A percentile compares a stretch with the other conserved stretches of the same genome.
phyloP scores from a whole-genome alignment of 345 rosid species.

The Euphorbia pulcherrima region DNA sequence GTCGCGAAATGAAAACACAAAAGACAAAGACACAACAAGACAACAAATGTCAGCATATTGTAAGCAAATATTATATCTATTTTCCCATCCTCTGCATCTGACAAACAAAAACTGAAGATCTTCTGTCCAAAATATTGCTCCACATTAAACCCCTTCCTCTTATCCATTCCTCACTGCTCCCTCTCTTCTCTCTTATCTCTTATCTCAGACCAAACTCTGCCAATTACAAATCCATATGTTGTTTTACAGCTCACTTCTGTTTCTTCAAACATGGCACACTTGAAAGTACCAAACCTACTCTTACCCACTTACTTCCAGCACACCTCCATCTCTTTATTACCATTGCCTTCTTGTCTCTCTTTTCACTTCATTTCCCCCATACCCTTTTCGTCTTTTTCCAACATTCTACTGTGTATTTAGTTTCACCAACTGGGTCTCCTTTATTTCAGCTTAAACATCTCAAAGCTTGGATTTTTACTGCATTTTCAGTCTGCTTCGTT shows the following conservation, averaged over 20 bases:
- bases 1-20: slow-evolving; percentile 5
- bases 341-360: slow-evolving; percentile 49
- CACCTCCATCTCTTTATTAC: slow-evolving; percentile 35
- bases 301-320: slow-evolving; percentile 59
- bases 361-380: slow-evolving; percentile 40
- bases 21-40: slow-evolving; percentile 17
- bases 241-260: slow-evolving; percentile 48
- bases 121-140: slow-evolving; percentile 30
- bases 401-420: too few relatives aligned
- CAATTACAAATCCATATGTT: slow-evolving; percentile 30
- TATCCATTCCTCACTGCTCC: slow-evolving; percentile 29
- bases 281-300: slow-evolving; percentile 27
- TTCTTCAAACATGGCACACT: slow-evolving; percentile 35
- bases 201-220: slow-evolving; percentile 38
- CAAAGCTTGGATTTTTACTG: slow-evolving; percentile 17
- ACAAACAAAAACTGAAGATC: slow-evolving; percentile 40
- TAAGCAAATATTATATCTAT: slow-evolving; percentile 25
- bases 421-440: too few relatives aligned
- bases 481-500: slow-evolving; percentile 25
- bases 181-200: slow-evolving; percentile 30
- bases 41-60: slow-evolving; percentile 39
- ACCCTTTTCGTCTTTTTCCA: slow-evolving; percentile 53
- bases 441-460: too few relatives aligned
- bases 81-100: slow-evolving; percentile 40
- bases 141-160: slow-evolving; percentile 20